Percentiles rank a stretch among this genome's conserved stretches.
phyloP scores from a whole-genome alignment of 257 asterid genomes.

The Scutellaria baicalensis region DNA sequence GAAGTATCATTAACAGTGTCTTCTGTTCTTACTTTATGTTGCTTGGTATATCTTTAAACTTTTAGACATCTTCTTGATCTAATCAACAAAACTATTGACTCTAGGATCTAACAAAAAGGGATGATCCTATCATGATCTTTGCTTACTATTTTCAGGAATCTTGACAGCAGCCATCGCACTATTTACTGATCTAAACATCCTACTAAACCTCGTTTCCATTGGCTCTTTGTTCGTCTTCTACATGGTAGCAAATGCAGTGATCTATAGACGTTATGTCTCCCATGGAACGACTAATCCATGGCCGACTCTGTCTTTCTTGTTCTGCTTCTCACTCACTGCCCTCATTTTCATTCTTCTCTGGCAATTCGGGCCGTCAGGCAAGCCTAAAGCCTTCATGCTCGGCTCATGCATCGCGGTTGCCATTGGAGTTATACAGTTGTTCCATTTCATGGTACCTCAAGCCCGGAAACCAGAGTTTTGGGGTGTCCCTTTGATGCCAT shows the following conservation, averaged over 20 bases:
- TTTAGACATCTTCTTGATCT: too few relatives aligned
- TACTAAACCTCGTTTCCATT: conserved; percentile 70
- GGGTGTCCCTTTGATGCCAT: conserved; percentile 98
- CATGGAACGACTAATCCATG: conserved; percentile 61
- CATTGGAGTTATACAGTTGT: conserved; percentile 43
- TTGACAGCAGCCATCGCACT: conserved; percentile 84
- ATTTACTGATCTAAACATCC: conserved; percentile 68
- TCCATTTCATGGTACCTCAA: conserved; percentile 63
- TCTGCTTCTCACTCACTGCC: conserved; percentile 58
- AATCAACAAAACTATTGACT: too few relatives aligned
- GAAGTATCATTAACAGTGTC: too few relatives aligned
- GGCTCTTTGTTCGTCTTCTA: conserved; percentile 91
- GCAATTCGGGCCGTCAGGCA: conserved; percentile 70
- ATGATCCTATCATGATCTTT: too few relatives aligned
- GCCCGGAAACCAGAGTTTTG: conserved; percentile 82
- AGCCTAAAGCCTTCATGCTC: conserved; percentile 63
- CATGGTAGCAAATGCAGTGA: conserved; percentile 95
- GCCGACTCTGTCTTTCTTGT: conserved; percentile 70
- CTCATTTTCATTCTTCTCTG: conserved; percentile 62
- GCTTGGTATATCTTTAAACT: too few relatives aligned
- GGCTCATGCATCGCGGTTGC: conserved; percentile 64
- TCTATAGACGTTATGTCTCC: conserved; percentile 71
- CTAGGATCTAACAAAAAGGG: too few relatives aligned
- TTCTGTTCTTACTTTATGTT: too few relatives aligned
- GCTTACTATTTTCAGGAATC: conserved; percentile 42